A percentile compares a stretch with the other conserved stretches of the same genome.
phyloP scores from a whole-genome alignment of 768 basidiomycete species.

The Hydnum rufescens region DNA sequence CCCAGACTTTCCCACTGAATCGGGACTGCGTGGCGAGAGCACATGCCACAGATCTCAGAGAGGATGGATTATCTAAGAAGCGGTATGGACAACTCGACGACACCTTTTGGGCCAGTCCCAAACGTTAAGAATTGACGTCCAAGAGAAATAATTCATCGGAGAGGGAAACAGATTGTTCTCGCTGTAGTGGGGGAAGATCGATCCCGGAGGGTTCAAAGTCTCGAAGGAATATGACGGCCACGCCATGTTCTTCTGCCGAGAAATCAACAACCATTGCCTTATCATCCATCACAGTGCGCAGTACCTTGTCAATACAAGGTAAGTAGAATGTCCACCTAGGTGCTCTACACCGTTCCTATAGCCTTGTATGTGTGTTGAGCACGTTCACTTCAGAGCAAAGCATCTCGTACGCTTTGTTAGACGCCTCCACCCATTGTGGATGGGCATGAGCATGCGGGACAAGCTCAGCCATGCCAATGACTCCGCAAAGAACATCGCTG shows the following conservation, averaged over 20 bases:
- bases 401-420: constrained; percentile 74
- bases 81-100: constrained; percentile 38
- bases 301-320: constrained; percentile 40
- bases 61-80: neutral
- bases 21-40: neutral
- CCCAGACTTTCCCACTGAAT: constrained; percentile 19
- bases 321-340: too few species aligned
- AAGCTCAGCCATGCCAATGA: constrained; percentile 91
- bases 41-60: neutral
- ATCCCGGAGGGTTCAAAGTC: constrained; percentile 98
- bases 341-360: constrained; percentile 73
- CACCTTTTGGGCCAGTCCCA: constrained; percentile 33
- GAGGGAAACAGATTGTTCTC: constrained; percentile 67
- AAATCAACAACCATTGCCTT: constrained; percentile 43
- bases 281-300: constrained; percentile 51
- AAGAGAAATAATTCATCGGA: constrained; percentile 74
- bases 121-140: constrained; percentile 72
- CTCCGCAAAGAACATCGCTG: constrained; percentile 87
- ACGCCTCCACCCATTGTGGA: constrained; percentile 56
- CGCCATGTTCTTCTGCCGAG: constrained; percentile 56
- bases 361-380: constrained; percentile 77
- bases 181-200: constrained; percentile 55
- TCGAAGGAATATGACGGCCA: constrained; percentile 83
- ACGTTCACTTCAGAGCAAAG: constrained; percentile 97
- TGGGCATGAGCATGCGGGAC: constrained; percentile 89